Percentiles rank a stretch among this genome's conserved stretches.
Evolutionary conservation across 805 yeast genomes (phyloP).

Genomic region (Monosporozyma unispora): DNA sequence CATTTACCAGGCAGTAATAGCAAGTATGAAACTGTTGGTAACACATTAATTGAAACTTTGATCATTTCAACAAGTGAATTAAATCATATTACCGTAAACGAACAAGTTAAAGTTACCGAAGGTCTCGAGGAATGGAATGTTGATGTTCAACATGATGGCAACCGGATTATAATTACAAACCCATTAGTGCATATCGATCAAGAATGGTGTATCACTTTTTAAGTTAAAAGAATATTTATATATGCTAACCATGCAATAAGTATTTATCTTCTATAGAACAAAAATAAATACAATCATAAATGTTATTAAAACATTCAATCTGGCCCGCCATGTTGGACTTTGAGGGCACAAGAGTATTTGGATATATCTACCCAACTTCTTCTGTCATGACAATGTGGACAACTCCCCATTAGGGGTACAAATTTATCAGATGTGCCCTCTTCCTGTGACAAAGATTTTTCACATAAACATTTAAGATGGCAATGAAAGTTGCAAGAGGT

Average conservation of each 20-base stretch:
- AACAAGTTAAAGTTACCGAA: slow-evolving; percentile 29
- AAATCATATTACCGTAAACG: slow-evolving; percentile 1
- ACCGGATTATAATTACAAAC: slow-evolving; percentile 34
- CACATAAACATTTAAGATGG: slow-evolving; percentile 37
- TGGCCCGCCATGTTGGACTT: slow-evolving; percentile 6
- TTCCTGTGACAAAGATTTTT: slow-evolving; percentile 9
- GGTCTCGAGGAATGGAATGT: slow-evolving; percentile 5
- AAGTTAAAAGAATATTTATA: slow-evolving; percentile 4
- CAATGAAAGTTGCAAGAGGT: slow-evolving; percentile 27
- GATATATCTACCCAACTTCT: slow-evolving; percentile 27
- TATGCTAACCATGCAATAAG: not conserved
- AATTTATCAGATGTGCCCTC: slow-evolving; percentile 1
- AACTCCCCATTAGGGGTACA: slow-evolving; percentile 16
- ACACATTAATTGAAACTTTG: slow-evolving; percentile 46
- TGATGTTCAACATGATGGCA: slow-evolving; percentile 9
- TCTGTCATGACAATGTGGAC: slow-evolving; percentile 22
- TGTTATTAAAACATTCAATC: not conserved
- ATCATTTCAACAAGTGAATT: slow-evolving; percentile 36
- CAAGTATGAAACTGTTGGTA: slow-evolving; percentile 19
- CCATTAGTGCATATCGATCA: slow-evolving; percentile 40
- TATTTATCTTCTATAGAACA: not conserved
- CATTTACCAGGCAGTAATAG: slow-evolving; percentile 19
- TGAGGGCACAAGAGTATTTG: slow-evolving; percentile 19
- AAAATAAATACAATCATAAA: not conserved
- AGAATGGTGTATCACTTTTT: slow-evolving; percentile 40